Percentiles rank a stretch among this genome's conserved stretches.
These are phyloP conservation scores for Coriolopsis trogii DNA, from an alignment of 1,284 basidiomycete species.

Conservation along the genomic window DNA sequence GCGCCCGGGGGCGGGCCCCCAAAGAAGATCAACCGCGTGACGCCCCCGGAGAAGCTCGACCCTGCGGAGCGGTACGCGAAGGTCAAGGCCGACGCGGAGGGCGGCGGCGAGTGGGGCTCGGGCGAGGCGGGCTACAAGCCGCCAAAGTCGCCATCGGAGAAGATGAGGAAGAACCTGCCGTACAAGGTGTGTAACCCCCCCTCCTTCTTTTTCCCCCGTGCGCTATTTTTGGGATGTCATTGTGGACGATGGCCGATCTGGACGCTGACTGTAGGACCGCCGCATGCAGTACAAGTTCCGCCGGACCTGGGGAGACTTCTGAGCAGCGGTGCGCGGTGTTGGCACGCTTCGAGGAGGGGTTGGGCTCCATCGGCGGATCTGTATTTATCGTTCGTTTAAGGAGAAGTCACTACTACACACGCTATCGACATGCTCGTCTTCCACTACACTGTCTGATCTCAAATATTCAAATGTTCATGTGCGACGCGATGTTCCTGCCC, in stretches of 20 bases:
- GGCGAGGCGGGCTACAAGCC: conserved; percentile 76
- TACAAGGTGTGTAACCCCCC: conserved; percentile 69
- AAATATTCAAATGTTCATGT: too few relatives aligned
- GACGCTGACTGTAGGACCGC: conserved; percentile 50
- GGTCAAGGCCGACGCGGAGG: conserved; percentile 54
- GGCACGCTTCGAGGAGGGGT: not conserved
- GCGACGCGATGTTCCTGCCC: too few relatives aligned
- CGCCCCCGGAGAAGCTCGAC: conserved; percentile 67
- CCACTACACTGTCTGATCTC: too few relatives aligned
- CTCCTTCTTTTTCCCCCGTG: conserved; percentile 2
- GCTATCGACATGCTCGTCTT: not conserved
- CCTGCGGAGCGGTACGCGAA: conserved; percentile 61
- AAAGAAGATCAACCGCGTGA: conserved; percentile 57
- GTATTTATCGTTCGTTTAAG: conserved; percentile 19
- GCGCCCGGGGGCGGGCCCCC: conserved; percentile 32
- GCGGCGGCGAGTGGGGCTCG: conserved; percentile 70
- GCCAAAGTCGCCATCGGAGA: conserved; percentile 70
- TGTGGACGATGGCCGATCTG: too few relatives aligned
- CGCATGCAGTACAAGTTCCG: conserved; percentile 85
- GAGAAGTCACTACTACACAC: not conserved
- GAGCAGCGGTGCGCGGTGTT: too few relatives aligned
- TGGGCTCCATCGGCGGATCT: conserved; percentile 1
- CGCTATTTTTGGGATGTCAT: too few relatives aligned
- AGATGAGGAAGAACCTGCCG: conserved; percentile 77
- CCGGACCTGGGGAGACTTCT: conserved; percentile 85